Base-by-base conservation (phyloP, 1,284 basidiomycete species). In the Sporisorium iseilematis-ciliati region DNA sequence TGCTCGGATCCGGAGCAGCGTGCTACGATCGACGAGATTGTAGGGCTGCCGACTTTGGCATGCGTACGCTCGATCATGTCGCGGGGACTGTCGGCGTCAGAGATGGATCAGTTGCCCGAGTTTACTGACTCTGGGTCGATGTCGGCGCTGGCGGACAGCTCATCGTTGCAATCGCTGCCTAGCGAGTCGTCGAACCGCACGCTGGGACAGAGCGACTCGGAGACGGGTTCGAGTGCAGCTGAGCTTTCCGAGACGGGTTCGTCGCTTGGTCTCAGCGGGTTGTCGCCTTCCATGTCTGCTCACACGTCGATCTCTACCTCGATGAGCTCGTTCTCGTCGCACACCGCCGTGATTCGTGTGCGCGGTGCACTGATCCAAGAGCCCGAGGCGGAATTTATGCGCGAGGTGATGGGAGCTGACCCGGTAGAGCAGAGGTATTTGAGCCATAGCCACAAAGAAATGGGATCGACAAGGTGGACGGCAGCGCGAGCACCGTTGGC, bases 301-400 rank as follows among this genome's bases (percentile, higher is more conserved):
- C 59, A 49, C 2, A 61, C 61, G 20, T 62, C 65, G 18, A 65
- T 64, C 31, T 68, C 71, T 35, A 61, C 71, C 3, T 69, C 59
- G 48, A 57, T 69, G 33, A 70, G 65, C 56, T 73, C 62, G 25
- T 54, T 61, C n/a, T 43, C 46, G 4, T 53, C 60, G 20, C 33
- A 41, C 12, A 12, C 33, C 12, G 59, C 58, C 11, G 77, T 77
- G 35, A 68, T 83, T 12, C 55, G 72, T 14, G 65, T 84, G 18
- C 77, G 82, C 14, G 82, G 82, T 20, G 77, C 82, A 3, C 61
- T 84, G 62, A 82, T 84, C 42, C 80, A 83, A 43, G 82, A 84
- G 58, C 67, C 75, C 3, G 79, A 81, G 43, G 61, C 72, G 20
- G 76, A 78, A 14, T 84, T 84, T 42, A 65, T 84, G 62, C 51